Base-by-base conservation (phyloP, 345 rosid species). In the Clarkia xantiana region DNA sequence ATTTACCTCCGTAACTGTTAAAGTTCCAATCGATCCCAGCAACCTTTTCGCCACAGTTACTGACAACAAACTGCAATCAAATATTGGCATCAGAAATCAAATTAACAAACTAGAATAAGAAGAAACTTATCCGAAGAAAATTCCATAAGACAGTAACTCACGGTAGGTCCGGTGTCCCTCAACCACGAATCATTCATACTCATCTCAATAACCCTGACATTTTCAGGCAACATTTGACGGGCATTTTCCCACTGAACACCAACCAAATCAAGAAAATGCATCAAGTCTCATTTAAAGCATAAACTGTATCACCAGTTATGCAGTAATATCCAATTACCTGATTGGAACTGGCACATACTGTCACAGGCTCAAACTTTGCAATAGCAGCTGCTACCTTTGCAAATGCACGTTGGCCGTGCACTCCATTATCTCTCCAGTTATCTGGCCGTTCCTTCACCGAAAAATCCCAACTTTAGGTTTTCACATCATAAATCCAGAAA, bases 111-210 rank as follows among this genome's bases (percentile, higher is more conserved):
- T 15, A 3, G 14, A 38, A 10, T 5, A 36, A 36, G 47, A n/a
- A n/a, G n/a, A n/a, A n/a, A n/a, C n/a, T n/a, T n/a, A n/a, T n/a
- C 61, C 29, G 2, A 12, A n/a, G n/a, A 41, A 10, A 46, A 14
- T 49, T 18, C 2, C 29, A 40, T 58, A 44, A 51, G 14, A 11
- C 40, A 44, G 41, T 52, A 55, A 54, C 93, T 83, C 59, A 91
- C 96, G 52, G 93, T 91, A 52, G 98, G 94, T 44, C 98, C 98
- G 47, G 80, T 71, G 67, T 91, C 98, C 1, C 96, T 88, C 61
- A 91, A 80, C 98, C 98, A 91, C 46, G 96, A 77, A 66, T 83
- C 98, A 19, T 86, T 79, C 89, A 86, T 83, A 59, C 94, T 81
- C 84, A 91, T 78, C 75, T 86, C 96, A 62, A 83, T 48, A 49